Evolutionary conservation across 192 early-diverging fungal genomes (phyloP).

Genomic region (Backusella sp.): DNA sequence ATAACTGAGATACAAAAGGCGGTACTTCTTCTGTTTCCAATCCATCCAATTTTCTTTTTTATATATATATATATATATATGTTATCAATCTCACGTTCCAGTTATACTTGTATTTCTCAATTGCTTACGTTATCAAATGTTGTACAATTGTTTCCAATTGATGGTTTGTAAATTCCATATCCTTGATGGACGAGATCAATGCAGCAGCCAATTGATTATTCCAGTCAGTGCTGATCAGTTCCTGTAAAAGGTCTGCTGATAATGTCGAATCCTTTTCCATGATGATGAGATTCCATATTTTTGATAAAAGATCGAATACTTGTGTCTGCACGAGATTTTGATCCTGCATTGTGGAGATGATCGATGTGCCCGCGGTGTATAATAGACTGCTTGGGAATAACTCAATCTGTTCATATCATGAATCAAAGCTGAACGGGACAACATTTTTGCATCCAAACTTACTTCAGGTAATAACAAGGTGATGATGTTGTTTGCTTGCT

Average conservation of each 20-base stretch:
- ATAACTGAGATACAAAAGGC: slow-evolving; percentile 64
- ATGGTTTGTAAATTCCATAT: slow-evolving; percentile 21
- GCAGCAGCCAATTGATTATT: slow-evolving; percentile 14
- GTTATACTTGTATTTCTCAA: neutral
- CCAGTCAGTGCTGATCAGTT: slow-evolving; percentile 20
- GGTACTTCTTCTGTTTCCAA: slow-evolving; percentile 59
- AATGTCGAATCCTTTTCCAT: neutral
- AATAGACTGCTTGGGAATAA: slow-evolving; percentile 2
- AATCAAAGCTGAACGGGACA: neutral
- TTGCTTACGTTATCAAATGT: slow-evolving; percentile 13
- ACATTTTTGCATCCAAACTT: neutral
- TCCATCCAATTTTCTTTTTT: slow-evolving; percentile 39
- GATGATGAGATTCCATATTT: slow-evolving; percentile 20
- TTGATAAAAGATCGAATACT: slow-evolving; percentile 31
- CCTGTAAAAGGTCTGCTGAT: slow-evolving; percentile 6
- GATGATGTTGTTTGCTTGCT: slow-evolving; percentile 7
- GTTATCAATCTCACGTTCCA: neutral
- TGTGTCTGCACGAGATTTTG: slow-evolving; percentile 10
- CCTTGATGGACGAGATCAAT: slow-evolving; percentile 26
- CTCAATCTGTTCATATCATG: slow-evolving; percentile 15
- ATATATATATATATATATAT: neutral
- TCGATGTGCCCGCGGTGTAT: neutral
- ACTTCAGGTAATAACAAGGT: slow-evolving; percentile 28
- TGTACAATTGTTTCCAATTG: slow-evolving; percentile 16
- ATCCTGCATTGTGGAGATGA: slow-evolving; percentile 12